These are phyloP conservation scores for Pseudogymnoascus sp. DNA, from an alignment of 2,329 filamentous ascomycete species.

Conservation along the genomic window DNA sequence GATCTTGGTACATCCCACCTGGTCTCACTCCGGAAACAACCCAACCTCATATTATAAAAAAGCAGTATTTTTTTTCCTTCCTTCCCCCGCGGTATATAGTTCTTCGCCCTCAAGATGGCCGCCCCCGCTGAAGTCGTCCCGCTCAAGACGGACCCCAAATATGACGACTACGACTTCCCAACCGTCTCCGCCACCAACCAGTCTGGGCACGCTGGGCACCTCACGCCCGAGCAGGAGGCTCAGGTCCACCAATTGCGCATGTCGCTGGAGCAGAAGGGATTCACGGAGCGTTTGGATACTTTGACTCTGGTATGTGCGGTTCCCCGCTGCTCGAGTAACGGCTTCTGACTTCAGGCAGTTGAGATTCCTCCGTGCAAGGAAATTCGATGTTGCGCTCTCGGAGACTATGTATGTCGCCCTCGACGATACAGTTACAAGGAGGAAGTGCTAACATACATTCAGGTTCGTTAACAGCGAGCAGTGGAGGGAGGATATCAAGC, in stretches of 20 bases:
- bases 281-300: slow-evolving; percentile 80
- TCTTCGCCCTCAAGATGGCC: neutral
- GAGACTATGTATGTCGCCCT: slow-evolving; percentile 71
- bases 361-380: slow-evolving; percentile 86
- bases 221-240: slow-evolving; percentile 80
- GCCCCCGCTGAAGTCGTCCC: slow-evolving; percentile 9
- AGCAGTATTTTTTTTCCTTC: neutral
- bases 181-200: slow-evolving; percentile 63
- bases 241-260: slow-evolving; percentile 78
- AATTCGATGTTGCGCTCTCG: slow-evolving; percentile 78
- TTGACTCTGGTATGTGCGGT: slow-evolving; percentile 66
- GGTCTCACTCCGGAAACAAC: neutral
- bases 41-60: neutral
- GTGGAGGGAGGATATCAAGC: slow-evolving; percentile 81
- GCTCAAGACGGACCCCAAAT: slow-evolving; percentile 69
- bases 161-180: slow-evolving; percentile 94
- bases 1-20: neutral
- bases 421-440: neutral
- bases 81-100: neutral
- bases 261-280: slow-evolving; percentile 77
- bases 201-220: slow-evolving; percentile 79
- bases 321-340: neutral
- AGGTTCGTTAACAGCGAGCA: slow-evolving; percentile 89
- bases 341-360: slow-evolving; percentile 42
- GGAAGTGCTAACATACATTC: slow-evolving; percentile 22